Percentiles rank a stretch among this genome's conserved stretches.
Evolutionary conservation across 495 filamentous ascomycete species (phyloP).

Genomic region (Platismatia glauca): DNA sequence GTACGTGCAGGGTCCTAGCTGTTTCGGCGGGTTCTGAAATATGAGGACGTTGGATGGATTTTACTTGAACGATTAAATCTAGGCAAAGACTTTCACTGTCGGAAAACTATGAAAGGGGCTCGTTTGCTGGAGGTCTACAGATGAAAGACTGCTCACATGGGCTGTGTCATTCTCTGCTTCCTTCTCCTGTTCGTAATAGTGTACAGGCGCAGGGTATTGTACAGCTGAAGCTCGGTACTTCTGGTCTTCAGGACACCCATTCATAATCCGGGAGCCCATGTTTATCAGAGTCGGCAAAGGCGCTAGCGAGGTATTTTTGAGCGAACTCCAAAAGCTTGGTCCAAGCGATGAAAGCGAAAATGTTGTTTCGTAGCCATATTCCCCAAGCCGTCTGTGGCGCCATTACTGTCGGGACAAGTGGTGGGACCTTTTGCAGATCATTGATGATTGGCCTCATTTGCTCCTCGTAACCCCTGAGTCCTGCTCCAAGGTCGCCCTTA

Average conservation of each 20-base stretch:
- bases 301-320: neutral
- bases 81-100: no score
- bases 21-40: no score
- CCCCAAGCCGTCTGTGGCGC: slow-evolving; percentile 36
- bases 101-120: no score
- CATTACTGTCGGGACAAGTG: slow-evolving; percentile 24
- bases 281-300: neutral
- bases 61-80: no score
- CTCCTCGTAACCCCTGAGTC: slow-evolving; percentile 35
- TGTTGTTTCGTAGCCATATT: neutral
- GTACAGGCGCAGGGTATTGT: neutral
- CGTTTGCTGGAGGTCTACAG: no score
- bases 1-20: no score
- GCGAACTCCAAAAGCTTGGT: neutral
- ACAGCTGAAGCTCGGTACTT: neutral
- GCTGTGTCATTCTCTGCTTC: neutral
- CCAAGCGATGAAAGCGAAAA: neutral
- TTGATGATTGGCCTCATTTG: slow-evolving; percentile 36
- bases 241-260: neutral
- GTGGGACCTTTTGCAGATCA: slow-evolving; percentile 32
- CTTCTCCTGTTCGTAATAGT: neutral
- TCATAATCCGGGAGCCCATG: neutral
- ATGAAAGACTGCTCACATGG: no score
- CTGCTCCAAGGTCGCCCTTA: slow-evolving; percentile 27
- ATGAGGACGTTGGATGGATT: no score